Evolutionary conservation across 345 rosid species (phyloP).

Genomic region (Brassica incana): DNA sequence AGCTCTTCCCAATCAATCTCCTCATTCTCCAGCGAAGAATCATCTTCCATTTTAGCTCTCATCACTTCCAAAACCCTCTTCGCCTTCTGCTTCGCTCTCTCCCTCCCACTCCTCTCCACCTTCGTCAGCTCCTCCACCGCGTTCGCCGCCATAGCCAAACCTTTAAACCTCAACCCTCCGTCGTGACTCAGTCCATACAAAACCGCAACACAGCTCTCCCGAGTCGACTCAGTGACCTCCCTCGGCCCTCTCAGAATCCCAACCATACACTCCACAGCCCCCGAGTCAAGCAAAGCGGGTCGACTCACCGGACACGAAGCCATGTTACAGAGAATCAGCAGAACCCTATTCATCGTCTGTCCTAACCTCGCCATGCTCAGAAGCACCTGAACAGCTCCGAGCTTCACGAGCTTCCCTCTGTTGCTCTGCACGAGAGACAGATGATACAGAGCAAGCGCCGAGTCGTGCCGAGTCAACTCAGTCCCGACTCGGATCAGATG

Average conservation of each 20-base stretch:
- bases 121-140: slow-evolving; percentile 54
- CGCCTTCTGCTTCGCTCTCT: slow-evolving; percentile 52
- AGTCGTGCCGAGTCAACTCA: slow-evolving; percentile 71
- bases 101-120: slow-evolving; percentile 53
- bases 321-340: slow-evolving; percentile 60
- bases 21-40: slow-evolving; percentile 48
- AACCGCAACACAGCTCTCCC: slow-evolving; percentile 63
- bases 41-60: slow-evolving; percentile 44
- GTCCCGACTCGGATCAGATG: slow-evolving; percentile 57
- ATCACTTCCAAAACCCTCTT: slow-evolving; percentile 49
- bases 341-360: slow-evolving; percentile 48
- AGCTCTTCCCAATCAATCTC: slow-evolving; percentile 77
- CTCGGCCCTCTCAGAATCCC: slow-evolving; percentile 40
- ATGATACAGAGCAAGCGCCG: slow-evolving; percentile 83
- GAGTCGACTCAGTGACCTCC: slow-evolving; percentile 50
- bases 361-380: slow-evolving; percentile 60
- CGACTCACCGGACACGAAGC: slow-evolving; percentile 60
- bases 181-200: slow-evolving; percentile 59
- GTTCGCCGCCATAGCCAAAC: slow-evolving; percentile 68
- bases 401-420: slow-evolving; percentile 56
- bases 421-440: slow-evolving; percentile 72
- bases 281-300: slow-evolving; percentile 66
- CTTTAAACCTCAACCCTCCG: slow-evolving; percentile 71
- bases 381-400: slow-evolving; percentile 63
- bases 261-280: slow-evolving; percentile 72